Conservation (phyloP, 2,329 filamentous ascomycete genomes). For the Dendryphion nanum region DNA sequence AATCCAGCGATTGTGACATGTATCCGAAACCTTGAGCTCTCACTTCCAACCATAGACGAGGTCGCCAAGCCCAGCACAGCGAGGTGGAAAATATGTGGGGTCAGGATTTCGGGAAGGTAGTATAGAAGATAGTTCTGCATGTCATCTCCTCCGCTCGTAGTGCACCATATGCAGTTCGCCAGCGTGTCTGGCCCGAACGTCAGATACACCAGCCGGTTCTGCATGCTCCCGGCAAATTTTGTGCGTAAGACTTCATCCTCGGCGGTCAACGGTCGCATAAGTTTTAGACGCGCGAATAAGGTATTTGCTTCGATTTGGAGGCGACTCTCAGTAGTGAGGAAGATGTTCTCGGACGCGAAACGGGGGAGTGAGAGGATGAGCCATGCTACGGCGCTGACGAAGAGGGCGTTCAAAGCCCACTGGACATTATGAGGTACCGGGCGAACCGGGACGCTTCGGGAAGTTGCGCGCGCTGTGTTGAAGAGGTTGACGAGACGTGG, state of each 20-base stretch:
- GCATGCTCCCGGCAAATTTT: constrained; percentile 59
- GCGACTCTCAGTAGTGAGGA: constrained; percentile 72
- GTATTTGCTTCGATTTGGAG: constrained; percentile 83
- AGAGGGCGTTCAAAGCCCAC: constrained; percentile 62
- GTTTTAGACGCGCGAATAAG: constrained; percentile 72
- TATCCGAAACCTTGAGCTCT: constrained; percentile 67
- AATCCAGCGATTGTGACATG: constrained; percentile 65
- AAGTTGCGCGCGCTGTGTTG: constrained; percentile 50
- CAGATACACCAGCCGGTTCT: constrained; percentile 77
- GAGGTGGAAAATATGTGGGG: constrained; percentile 80
- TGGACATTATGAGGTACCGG: constrained; percentile 55
- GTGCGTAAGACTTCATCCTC: constrained; percentile 64
- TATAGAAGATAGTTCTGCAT: constrained; percentile 75
- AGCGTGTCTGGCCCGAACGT: constrained; percentile 76
- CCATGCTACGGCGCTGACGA: constrained; percentile 52
- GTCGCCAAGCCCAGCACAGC: constrained; percentile 70
- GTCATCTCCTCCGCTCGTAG: constrained; percentile 59
- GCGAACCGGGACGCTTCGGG: constrained; percentile 50
- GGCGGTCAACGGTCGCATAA: constrained; percentile 57
- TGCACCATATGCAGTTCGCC: constrained; percentile 78
- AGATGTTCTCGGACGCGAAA: constrained; percentile 78
- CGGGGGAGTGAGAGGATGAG: constrained; percentile 64
- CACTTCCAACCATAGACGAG: constrained; percentile 63
- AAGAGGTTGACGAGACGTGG: constrained; percentile 66
- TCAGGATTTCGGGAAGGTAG: constrained; percentile 68